Conservation (phyloP, 2,329 filamentous ascomycete species). For the Xylariaceae sp. region DNA sequence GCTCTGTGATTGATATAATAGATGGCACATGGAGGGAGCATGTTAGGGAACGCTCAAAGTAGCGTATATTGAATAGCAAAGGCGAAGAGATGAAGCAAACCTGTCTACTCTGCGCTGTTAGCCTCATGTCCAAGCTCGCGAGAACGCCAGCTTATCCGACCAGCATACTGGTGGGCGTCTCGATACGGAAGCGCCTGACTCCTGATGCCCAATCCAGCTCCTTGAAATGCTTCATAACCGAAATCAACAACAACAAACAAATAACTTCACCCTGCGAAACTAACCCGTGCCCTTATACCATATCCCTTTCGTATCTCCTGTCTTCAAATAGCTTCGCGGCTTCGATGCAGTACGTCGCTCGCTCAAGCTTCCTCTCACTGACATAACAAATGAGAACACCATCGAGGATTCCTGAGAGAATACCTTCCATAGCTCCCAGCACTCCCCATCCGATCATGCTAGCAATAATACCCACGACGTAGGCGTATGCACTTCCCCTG, state of each 20-base stretch:
- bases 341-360: conserved; percentile 82
- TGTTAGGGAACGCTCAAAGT: background rate
- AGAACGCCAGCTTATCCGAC: conserved; percentile 11
- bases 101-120: conserved; percentile 10
- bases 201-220: conserved; percentile 4
- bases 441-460: conserved; percentile 94
- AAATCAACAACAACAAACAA: conserved; percentile 2
- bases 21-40: too few relatives aligned
- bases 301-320: conserved; percentile 33
- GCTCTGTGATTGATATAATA: background rate
- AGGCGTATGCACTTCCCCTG: conserved; percentile 85
- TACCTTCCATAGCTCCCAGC: conserved; percentile 82
- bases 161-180: background rate
- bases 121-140: conserved; percentile 14
- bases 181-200: conserved; percentile 10
- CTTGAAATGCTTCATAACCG: conserved; percentile 12
- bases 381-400: conserved; percentile 91
- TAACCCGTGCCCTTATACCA: conserved; percentile 24
- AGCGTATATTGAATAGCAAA: background rate
- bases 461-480: conserved; percentile 86
- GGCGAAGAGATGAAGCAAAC: background rate
- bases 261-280: background rate
- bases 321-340: conserved; percentile 84
- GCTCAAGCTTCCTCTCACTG: conserved; percentile 71
- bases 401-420: conserved; percentile 81